Base-by-base conservation (phyloP, 805 yeast genomes). In the Maudiozyma saulgeensis region DNA sequence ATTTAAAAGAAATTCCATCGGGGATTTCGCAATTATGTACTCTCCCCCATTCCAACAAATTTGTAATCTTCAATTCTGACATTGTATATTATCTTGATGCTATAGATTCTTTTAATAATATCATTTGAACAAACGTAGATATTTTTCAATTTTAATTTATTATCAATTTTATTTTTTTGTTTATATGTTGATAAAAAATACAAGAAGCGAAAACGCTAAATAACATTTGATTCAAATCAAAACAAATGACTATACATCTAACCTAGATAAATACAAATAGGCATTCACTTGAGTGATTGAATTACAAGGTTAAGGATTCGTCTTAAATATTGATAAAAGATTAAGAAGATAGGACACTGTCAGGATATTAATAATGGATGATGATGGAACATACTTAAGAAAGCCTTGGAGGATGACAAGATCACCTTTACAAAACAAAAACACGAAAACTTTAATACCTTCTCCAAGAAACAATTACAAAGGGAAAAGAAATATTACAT, bases 21-120 rank as follows among this genome's bases (percentile, higher is more conserved):
- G 71, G 68, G 21, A 71, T 54, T 0, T 44, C 16, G 1, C 70
- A 64, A 0, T 79, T 79, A 48, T 70, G 56, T 0, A 46, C 41
- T 6, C 31, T 41, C 0, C 77, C 77, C 80, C 80, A 73, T 7
- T 49, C 37, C 2, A 64, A 32, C 15, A 66, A 44, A 7, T 37
- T 45, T 19, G 4, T 4, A 42, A 47, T 35, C 32, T 28, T 28
- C 32, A 28, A 28, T 28, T 28, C 32, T 4, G 32, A 28, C 32
- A 28, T 28, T 8, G 9, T 8, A 3, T 28, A 28, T 6, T 9
- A 28, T 35, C 8, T 19, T 11, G 16, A 13, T 35, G 38, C 18
- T 13, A n/a, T 8, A 8, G 1, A n/a, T n/a, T n/a, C 16, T 35
- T 16, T n/a, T 35, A 15, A 35, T 16, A n/a, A 13, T 35, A 7